Percentiles rank a stretch among this genome's conserved stretches.
Evolutionary conservation across 2,329 filamentous ascomycete species (phyloP).

Genomic region (Xylaria hypoxylon): DNA sequence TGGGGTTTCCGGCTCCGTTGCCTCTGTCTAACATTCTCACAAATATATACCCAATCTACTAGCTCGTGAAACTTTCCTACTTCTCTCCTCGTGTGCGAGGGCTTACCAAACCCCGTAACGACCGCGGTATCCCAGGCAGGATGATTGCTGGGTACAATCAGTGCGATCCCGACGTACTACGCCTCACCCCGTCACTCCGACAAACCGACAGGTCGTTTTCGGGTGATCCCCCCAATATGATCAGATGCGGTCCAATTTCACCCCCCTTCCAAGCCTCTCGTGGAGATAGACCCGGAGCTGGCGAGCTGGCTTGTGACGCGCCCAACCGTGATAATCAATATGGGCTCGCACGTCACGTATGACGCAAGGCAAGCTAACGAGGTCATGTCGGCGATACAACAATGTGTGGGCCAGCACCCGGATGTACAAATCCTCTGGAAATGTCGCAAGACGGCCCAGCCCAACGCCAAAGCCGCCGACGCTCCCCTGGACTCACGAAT

Average conservation of each 20-base stretch:
- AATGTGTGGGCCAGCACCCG: neutral
- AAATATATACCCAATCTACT: neutral
- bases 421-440: neutral
- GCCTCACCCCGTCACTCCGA: neutral
- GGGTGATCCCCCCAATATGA: neutral
- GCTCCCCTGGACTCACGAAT: neutral
- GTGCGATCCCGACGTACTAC: neutral
- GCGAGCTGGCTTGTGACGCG: neutral
- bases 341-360: constrained; percentile 1
- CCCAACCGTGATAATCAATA: neutral
- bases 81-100: neutral
- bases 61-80: neutral
- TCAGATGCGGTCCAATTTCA: neutral
- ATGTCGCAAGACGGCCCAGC: neutral
- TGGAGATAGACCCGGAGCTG: neutral
- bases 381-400: neutral
- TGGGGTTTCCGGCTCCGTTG: neutral
- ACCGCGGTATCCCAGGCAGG: neutral
- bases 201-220: constrained; percentile 2
- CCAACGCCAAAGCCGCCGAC: neutral
- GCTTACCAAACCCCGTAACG: neutral
- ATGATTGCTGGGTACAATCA: neutral
- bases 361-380: neutral
- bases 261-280: neutral
- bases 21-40: neutral